Base-by-base conservation (phyloP, 2,329 filamentous ascomycete genomes). In the Alternaria angustiovoidea region DNA sequence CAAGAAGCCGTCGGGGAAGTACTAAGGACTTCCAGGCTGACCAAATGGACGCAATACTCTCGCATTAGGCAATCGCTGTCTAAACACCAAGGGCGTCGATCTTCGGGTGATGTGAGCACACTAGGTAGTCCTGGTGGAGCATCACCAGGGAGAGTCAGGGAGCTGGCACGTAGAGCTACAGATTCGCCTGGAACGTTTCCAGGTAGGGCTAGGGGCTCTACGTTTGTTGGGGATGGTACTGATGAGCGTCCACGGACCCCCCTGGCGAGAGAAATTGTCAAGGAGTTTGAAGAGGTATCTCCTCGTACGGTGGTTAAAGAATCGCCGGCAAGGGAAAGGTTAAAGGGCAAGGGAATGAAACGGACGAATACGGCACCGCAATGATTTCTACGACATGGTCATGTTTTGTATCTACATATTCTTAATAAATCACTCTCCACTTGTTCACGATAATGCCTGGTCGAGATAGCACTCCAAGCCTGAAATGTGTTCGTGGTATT, bases 21-120 rank as follows among this genome's bases (percentile, higher is more conserved):
- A 55, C 65, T 71, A 58, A 72, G 51, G 28, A 28, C 34, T 39
- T 52, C 26, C 43, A 76, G 73, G 60, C 63, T 36, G 48, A 66
- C 53, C 64, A 62, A 30, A 72, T 70, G 65, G 67, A 73, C 54
- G 26, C 62, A 38, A 52, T 63, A 41, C 53, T 76, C 47, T 71
- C 59, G 54, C 62, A 65, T 30, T 62, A 68, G 20, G 62, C 76
- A 22, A 59, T 68, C 26, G 47, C 46, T 32, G 54, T 76, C 32
- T 69, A 74, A 49, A 59, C 65, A 28, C 62, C 68, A 46, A 34
- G 75, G 22, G 62, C 65, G 34, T 67, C 71, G 54, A 51, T 18
- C 51, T 26, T 59, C 57, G 3, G 59, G 59, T 28, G 59, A 59
- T 14, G 32, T 30, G 16, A 59, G 41, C 18, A 57, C 52, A 34